Evolutionary conservation across 2,329 filamentous ascomycete genomes (phyloP), one percentile per base, ranked within the genome.

Genomic region (Claviceps lovelessii): DNA sequence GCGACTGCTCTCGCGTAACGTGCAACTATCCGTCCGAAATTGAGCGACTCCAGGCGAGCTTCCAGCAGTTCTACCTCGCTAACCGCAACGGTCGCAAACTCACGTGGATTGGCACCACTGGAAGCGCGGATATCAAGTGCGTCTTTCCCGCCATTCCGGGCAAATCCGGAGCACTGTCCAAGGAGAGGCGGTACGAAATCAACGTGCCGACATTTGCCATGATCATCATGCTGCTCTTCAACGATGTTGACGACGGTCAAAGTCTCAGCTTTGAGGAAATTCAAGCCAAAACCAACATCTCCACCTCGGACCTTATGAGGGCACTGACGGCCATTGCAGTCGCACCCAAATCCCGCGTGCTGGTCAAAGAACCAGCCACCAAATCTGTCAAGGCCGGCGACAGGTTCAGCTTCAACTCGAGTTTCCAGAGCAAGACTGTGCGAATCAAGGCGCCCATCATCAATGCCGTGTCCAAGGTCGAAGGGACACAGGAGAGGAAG

Each of bases 171-270:
- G 68, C 73, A 0, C 66, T 84, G 28, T 76, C 78, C 55, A 81
- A 78, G 55, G 84, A 86, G 59, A 78, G 86, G 39, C 83, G 85
- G 41, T 91, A 97, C 64, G 93, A 98, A 63, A 75, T 98, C 54
- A 95, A 90, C 58, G 90, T 95, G 23, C 86, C 90, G 1, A 97
- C 93, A 0, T 93, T 93, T 66, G 89, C 84, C 62, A 95, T 97
- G 88, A 73, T 96, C 23, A 83, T 97, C 29, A 71, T 98, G 23
- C 69, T 95, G 48, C 79, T 96, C 0, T 98, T 97, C 76, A 97
- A 97, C 63, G 83, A 91, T 42, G 64, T 94, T 0, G 66, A 66
- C 2, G 73, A 78, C 6, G 74, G 67, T 35, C 70, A 75, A 59
- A 73, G 69, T 49, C 67, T 84, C 17, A 72, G 74, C 0, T 80